Base-by-base conservation (phyloP, 768 basidiomycete species). In the Lepiota brunneoincarnata region DNA sequence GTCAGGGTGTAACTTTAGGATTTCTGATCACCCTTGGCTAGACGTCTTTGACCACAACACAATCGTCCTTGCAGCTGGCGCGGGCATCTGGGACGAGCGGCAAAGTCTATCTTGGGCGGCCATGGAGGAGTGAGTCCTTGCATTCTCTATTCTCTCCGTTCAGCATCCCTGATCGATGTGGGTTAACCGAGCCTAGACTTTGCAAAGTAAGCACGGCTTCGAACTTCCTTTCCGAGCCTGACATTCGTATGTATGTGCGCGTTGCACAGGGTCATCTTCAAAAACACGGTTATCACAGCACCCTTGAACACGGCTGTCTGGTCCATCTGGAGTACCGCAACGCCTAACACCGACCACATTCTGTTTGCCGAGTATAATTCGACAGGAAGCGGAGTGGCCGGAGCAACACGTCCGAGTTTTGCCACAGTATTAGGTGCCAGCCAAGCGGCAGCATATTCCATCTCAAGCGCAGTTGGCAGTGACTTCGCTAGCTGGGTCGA, bases 281-380 rank as follows among this genome's bases (percentile, higher is more conserved):
- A 75, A 44, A 74, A 75, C 56, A 78, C 76, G 0, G 51, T 67
- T 31, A 67, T 81, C 31, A 69, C 62, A 0, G 70, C 70, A 10
- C 72, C 70, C 2, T 50, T 78, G 43, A 74, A 76, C 50, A 59
- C 64, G 10, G 68, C 72, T 0, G 59, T 80, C 18, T 80, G 79
- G 79, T 74, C 74, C 0, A 63, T 71, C 17, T 81, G 79, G 78
- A 67, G 70, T 49, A 49, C 63, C 2, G 69, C 64, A 9, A 72
- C 70, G 41, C 59, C 67, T 17, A 65, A 68, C 20, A 77, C 71
- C 2, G 72, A 75, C 55, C 59, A 78, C 39, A 64, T 79, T 14
- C 56, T 75, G 47, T 74, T 78, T 51, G 77, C 71, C 5, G 77
- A 79, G 28, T 78, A 66, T 58, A 72, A 73, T 57, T 78, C 68